Evolutionary conservation across 441 rosid species (phyloP), one percentile per base, ranked within the genome.

Genomic region (Aleurites moluccanus): DNA sequence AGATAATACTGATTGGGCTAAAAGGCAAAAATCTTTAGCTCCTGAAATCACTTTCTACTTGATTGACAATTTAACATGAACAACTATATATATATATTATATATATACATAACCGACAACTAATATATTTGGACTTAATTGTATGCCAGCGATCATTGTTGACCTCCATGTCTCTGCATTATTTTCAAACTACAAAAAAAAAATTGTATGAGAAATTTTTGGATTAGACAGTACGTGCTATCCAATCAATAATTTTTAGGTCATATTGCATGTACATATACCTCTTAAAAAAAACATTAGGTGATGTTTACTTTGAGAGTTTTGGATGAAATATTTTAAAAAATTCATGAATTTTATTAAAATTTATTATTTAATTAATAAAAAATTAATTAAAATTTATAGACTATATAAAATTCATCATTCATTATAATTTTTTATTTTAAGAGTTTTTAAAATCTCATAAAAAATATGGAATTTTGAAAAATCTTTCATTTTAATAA

Each of bases 1-100:
- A 47, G 6, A 33, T 64, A n/a, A 74, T 40, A 18, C 15, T 50
- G 77, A 55, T 69, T 60, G 52, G 73, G 14, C 75, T 70, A 61
- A 38, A 69, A 53, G n/a, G 45, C 73, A 47, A 66, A 76, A 67
- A 76, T 76, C 73, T 56, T 45, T 6, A 33, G 47, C 73, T 76
- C 67, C 56, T 52, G 55, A 47, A 56, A 68, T 82, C 78, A 69
- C 75, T 69, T 47, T 65, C 66, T 67, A 10, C 38, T 64, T 52
- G 69, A 73, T 47, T 38, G 40, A 38, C 40, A 38, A 6, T 38
- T 61, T 69, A 77, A 73, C 57, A 55, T 68, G 55, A 79, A 28
- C 33, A 38, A 38, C 40, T 38, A 38, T 38, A 38, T 38, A 6
- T 35, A 35, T 5, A 33, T 27, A 6, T 25, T 5, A 33, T 27